Evolutionary conservation across 2,329 filamentous ascomycete genomes (phyloP).

Genomic region (Scedosporium boydii): DNA sequence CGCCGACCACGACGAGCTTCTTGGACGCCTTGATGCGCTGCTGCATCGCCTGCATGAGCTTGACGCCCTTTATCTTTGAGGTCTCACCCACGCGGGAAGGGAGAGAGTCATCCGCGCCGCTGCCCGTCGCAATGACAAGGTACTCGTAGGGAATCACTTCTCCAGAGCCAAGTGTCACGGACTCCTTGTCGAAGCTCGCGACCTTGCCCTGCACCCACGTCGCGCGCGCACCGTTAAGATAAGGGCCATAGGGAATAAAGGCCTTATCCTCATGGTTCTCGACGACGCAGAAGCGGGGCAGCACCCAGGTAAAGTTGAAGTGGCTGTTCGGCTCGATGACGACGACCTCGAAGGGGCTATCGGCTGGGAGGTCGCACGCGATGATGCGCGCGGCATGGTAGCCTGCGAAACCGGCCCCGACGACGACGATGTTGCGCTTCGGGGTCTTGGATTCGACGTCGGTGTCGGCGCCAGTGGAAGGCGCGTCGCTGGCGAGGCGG

Average conservation of each 20-base stretch:
- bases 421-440: constrained; percentile 39
- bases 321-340: constrained; percentile 51
- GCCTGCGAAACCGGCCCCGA: constrained; percentile 51
- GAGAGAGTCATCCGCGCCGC: constrained; percentile 29
- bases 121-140: constrained; percentile 49
- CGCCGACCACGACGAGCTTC: constrained; percentile 42
- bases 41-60: constrained; percentile 36
- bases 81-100: constrained; percentile 37
- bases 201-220: constrained; percentile 35
- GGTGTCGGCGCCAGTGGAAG: constrained; percentile 6
- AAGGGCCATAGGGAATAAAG: constrained; percentile 47
- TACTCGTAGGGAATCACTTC: constrained; percentile 41
- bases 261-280: constrained; percentile 45
- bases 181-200: constrained; percentile 21
- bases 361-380: constrained; percentile 34
- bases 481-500: neutral
- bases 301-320: constrained; percentile 51
- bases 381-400: constrained; percentile 38
- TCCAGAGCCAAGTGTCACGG: constrained; percentile 30
- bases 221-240: constrained; percentile 22
- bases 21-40: constrained; percentile 29
- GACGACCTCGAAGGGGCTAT: constrained; percentile 38
- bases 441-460: constrained; percentile 16
- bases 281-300: constrained; percentile 49
- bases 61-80: constrained; percentile 31